Evolutionary conservation across 2,329 filamentous ascomycete species (phyloP), one percentile per base, ranked within the genome.

Genomic region (Gremmenia infestans): DNA sequence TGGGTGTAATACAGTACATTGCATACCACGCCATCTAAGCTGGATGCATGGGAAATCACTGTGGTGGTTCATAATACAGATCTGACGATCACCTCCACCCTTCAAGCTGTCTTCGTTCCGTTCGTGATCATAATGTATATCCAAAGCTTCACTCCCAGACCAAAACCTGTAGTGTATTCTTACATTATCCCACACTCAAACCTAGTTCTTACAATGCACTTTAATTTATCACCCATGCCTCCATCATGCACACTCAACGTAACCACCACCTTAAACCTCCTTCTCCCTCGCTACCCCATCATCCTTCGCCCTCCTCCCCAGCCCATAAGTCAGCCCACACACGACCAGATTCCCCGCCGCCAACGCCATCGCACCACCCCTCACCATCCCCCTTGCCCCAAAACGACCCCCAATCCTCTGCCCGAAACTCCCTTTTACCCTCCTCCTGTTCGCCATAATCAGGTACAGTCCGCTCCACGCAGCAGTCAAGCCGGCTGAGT

Each of bases 391-490:
- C 59, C 79, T 72, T 5, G 73, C 73, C 1, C 74, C 74, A 63
- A 81, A 77, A 59, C 76, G 78, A 52, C 71, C 72, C 50, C 70
- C 71, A 37, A 81, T 63, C 60, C 73, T 77, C 49, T 56, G 56
- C 28, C 54, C 54, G 25, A 65, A 59, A 12, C 50, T 50, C 9
- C 62, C 67, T 9, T 48, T 52, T 5, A 62, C 60, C 23, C 61
- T 81, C 63, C 85, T 74, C 59, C 85, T 74, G 55, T 77, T 71
- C 3, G 85, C 85, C 12, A 88, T 70, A 15, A 87, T 67, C n/a
- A 85, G 72, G 63, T 88, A 88, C 42, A 87, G 66, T 0, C 81
- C 83, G 35, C 81, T 85, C 81, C 83, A 86, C 0, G 84, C 82
- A 8, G 82, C 82, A 17, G 78, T 83, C 5, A 86, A 75, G 5